Evolutionary conservation across 139 green algal species (phyloP).

Genomic region (Chlamydomonas sphaeroides): DNA sequence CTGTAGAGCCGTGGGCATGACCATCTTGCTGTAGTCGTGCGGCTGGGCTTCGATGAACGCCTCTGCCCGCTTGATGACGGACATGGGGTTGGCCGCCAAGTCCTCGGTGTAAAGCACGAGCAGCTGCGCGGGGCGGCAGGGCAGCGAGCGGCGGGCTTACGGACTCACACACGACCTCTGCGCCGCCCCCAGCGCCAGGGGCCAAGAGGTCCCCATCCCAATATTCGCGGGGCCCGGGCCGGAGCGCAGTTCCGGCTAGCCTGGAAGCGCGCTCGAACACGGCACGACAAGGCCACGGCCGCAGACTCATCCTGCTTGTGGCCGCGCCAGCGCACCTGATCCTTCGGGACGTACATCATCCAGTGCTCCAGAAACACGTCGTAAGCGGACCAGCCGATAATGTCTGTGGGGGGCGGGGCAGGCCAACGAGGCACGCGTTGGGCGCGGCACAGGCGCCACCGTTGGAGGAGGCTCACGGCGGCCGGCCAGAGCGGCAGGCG

Average conservation of each 20-base stretch:
- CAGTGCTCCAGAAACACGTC: slow-evolving; percentile 1
- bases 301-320: too few species aligned
- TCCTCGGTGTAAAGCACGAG: slow-evolving; percentile 14
- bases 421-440: too few species aligned
- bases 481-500: too few species aligned
- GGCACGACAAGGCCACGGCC: too few species aligned
- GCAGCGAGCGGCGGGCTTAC: too few species aligned
- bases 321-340: neutral
- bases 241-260: neutral
- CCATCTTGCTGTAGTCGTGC: neutral
- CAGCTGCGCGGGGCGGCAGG: neutral
- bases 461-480: neutral
- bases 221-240: too few species aligned
- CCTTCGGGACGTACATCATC: neutral
- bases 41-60: neutral
- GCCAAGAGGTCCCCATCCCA: neutral
- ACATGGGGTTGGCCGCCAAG: neutral
- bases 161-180: too few species aligned
- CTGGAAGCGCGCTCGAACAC: too few species aligned
- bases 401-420: neutral
- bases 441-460: neutral
- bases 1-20: neutral
- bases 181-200: neutral
- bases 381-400: slow-evolving; percentile 4
- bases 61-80: neutral